Evolutionary conservation across 352 stramenopile genomes (phyloP).

Genomic region (Globisporangium sylvaticum): DNA sequence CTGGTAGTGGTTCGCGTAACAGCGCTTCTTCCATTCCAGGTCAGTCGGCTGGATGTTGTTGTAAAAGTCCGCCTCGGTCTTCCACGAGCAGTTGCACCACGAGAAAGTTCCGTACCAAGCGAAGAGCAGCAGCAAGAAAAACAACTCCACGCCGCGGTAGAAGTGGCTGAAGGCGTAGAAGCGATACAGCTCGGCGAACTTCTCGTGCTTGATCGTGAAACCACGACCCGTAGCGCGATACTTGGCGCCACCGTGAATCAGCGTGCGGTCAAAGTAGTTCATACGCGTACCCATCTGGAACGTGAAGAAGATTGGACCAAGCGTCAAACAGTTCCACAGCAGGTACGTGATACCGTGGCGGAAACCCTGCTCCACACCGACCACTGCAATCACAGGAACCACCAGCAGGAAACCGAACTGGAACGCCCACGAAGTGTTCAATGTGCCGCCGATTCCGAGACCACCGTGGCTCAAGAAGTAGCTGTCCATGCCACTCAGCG

Average conservation of each 20-base stretch:
- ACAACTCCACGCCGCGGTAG: conserved; percentile 95
- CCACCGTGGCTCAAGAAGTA: conserved; percentile 90
- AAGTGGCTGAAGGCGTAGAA: conserved; percentile 98
- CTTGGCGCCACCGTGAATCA: conserved; percentile 96
- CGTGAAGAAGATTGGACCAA: conserved; percentile 99
- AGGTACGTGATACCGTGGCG: conserved; percentile 90
- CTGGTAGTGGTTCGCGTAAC: conserved; percentile 82
- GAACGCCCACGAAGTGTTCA: conserved; percentile 95
- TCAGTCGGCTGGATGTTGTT: conserved; percentile 69
- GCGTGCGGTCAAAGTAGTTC: conserved; percentile 97
- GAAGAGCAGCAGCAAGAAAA: conserved; percentile 79
- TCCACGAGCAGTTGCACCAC: conserved; percentile 87
- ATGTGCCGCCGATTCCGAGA: conserved; percentile 91
- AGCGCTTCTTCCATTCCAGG: conserved; percentile 72
- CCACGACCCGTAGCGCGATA: conserved; percentile 97
- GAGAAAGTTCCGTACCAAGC: conserved; percentile 93
- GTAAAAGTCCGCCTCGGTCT: conserved; percentile 65
- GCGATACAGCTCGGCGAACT: conserved; percentile 96
- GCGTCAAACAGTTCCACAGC: conserved; percentile 94
- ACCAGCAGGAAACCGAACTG: conserved; percentile 96
- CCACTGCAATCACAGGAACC: conserved; percentile 92
- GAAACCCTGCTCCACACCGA: conserved; percentile 97
- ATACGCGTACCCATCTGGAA: conserved; percentile 98
- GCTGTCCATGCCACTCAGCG: conserved; percentile 90
- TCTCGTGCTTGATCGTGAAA: conserved; percentile 98